phyloP scores from a whole-genome alignment of 1,284 basidiomycete species.

The Ceratobasidium sp. region DNA sequence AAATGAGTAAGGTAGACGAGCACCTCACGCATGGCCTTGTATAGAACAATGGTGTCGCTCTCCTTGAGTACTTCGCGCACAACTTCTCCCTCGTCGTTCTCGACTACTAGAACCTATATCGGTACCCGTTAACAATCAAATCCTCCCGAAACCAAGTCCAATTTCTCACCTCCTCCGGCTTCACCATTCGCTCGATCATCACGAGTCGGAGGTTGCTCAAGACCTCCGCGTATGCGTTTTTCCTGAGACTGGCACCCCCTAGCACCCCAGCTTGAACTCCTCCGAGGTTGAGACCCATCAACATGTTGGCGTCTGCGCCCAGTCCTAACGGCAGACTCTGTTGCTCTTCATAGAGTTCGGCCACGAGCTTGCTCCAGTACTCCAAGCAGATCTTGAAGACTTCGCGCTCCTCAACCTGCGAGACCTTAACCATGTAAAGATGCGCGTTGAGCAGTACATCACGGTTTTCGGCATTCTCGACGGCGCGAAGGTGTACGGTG shows the following conservation, averaged over 20 bases:
- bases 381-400: conserved; percentile 99
- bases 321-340: conserved; percentile 82
- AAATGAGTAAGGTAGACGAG: conserved; percentile 97
- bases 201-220: conserved; percentile 95
- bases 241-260: conserved; percentile 83
- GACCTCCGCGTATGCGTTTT: conserved; percentile 96
- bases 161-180: conserved; percentile 91
- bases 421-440: conserved; percentile 98
- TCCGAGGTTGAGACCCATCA: conserved; percentile 93
- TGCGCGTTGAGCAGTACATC: conserved; percentile 97
- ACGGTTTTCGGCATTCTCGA: conserved; percentile 92
- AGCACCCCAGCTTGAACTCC: conserved; percentile 66
- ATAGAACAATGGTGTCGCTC: conserved; percentile 97
- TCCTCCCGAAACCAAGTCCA: background rate
- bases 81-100: conserved; percentile 99
- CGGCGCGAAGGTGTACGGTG: conserved; percentile 88
- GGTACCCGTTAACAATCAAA: conserved; percentile 26
- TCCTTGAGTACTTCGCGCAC: conserved; percentile 99
- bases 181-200: conserved; percentile 99
- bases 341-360: conserved; percentile 98
- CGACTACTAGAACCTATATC: conserved; percentile 91
- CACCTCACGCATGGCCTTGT: conserved; percentile 99
- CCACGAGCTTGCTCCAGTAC: conserved; percentile 99
- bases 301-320: conserved; percentile 80
- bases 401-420: conserved; percentile 98